These are phyloP conservation scores for Thielaviopsis populi DNA, from an alignment of 2,329 filamentous ascomycete species.

Conservation along the genomic window DNA sequence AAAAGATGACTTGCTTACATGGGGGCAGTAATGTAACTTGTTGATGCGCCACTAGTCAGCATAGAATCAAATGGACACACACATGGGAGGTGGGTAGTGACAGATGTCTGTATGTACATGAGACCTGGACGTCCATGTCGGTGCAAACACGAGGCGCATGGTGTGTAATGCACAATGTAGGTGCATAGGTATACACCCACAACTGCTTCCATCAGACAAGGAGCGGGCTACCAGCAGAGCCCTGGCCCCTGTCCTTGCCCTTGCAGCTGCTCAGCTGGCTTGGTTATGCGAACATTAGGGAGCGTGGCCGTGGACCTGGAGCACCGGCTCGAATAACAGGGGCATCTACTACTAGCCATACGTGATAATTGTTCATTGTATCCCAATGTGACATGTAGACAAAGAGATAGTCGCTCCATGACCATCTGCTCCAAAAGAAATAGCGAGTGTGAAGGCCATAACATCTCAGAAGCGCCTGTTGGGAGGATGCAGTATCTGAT, in stretches of 20 bases:
- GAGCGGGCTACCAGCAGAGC: background rate
- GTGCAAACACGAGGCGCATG: no score
- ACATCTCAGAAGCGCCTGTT: background rate
- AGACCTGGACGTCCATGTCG: no score
- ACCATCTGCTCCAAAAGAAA: background rate
- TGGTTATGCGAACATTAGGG: background rate
- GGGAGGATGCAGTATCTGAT: background rate
- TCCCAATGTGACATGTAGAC: background rate
- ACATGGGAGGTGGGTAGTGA: no score
- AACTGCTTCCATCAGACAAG: background rate
- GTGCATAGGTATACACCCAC: background rate
- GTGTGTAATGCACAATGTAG: background rate
- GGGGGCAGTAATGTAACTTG: no score
- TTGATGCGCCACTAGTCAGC: no score
- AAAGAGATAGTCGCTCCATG: background rate
- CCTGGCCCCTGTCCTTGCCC: background rate
- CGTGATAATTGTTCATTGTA: background rate
- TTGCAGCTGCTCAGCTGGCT: background rate
- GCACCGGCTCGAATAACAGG: background rate
- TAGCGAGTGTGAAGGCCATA: background rate
- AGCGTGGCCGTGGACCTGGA: background rate
- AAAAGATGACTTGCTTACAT: no score
- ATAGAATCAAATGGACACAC: no score
- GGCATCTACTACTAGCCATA: background rate
- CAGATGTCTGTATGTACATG: no score